phyloP scores from a whole-genome alignment of 768 basidiomycete species.

The Ramaria sp. region DNA sequence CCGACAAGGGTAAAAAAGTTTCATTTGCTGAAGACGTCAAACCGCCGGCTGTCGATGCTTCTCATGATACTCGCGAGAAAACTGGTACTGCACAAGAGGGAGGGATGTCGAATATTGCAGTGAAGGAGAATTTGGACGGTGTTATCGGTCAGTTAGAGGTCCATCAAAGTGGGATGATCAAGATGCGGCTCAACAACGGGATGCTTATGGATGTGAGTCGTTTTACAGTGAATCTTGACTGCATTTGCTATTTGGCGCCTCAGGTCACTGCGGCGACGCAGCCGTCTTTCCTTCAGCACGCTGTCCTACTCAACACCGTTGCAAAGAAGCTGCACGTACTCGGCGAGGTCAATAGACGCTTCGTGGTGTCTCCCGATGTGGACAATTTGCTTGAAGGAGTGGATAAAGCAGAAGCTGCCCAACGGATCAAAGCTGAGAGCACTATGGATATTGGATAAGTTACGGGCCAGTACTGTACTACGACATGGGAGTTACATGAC shows the following conservation, averaged over 20 bases:
- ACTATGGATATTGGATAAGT: not conserved
- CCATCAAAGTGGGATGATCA: slow-evolving; percentile 76
- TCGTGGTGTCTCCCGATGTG: slow-evolving; percentile 75
- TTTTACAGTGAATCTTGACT: slow-evolving; percentile 3
- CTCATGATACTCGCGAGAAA: slow-evolving; percentile 2
- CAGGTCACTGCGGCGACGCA: slow-evolving; percentile 77
- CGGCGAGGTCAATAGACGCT: slow-evolving; percentile 81
- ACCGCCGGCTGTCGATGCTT: slow-evolving; percentile 26
- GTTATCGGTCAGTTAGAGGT: slow-evolving; percentile 77
- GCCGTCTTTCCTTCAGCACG: slow-evolving; percentile 83
- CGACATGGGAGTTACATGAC: no score
- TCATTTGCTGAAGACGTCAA: slow-evolving; percentile 58
- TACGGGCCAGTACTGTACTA: not conserved
- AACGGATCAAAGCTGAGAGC: slow-evolving; percentile 2
- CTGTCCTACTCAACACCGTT: slow-evolving; percentile 56
- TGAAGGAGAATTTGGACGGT: slow-evolving; percentile 45
- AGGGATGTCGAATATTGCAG: slow-evolving; percentile 19
- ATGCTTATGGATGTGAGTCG: slow-evolving; percentile 71
- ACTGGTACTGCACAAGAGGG: slow-evolving; percentile 14
- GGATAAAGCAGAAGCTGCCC: slow-evolving; percentile 23
- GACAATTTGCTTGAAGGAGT: slow-evolving; percentile 61
- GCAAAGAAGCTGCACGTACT: slow-evolving; percentile 56
- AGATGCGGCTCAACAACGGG: slow-evolving; percentile 73
- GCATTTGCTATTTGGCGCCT: not conserved
- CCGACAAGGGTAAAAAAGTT: slow-evolving; percentile 36